Evolutionary conservation across 257 asterid genomes (phyloP).

Genomic region (Solanum okadae): DNA sequence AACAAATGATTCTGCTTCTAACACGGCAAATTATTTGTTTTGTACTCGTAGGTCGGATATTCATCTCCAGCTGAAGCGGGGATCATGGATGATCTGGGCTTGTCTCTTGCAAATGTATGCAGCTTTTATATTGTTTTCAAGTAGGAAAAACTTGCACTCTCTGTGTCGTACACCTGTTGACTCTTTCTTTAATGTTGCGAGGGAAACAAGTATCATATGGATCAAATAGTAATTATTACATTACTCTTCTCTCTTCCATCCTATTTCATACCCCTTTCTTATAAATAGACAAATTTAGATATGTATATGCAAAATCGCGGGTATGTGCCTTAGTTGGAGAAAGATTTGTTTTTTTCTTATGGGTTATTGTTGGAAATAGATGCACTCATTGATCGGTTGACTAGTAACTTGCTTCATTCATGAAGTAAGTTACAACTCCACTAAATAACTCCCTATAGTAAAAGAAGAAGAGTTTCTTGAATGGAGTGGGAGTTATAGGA

Average conservation of each 20-base stretch:
- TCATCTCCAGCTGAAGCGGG: slow-evolving; percentile 23
- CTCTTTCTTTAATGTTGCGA: background rate
- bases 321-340: background rate
- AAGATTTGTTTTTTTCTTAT: background rate
- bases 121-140: background rate
- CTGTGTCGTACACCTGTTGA: background rate
- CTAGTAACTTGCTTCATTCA: no score
- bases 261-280: background rate
- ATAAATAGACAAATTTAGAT: background rate
- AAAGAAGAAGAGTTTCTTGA: no score
- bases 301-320: background rate
- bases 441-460: no score
- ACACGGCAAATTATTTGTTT: background rate
- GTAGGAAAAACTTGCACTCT: background rate
- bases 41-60: background rate
- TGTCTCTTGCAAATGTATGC: slow-evolving; percentile 14
- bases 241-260: background rate
- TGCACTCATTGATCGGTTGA: no score
- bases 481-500: no score
- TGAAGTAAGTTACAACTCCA: no score
- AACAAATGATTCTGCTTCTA: background rate
- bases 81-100: slow-evolving; percentile 9
- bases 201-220: background rate
- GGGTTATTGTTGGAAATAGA: background rate
- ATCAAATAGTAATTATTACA: background rate